These are phyloP conservation scores for Beauveria medogensis DNA, from an alignment of 2,329 filamentous ascomycete species.

Conservation along the genomic window DNA sequence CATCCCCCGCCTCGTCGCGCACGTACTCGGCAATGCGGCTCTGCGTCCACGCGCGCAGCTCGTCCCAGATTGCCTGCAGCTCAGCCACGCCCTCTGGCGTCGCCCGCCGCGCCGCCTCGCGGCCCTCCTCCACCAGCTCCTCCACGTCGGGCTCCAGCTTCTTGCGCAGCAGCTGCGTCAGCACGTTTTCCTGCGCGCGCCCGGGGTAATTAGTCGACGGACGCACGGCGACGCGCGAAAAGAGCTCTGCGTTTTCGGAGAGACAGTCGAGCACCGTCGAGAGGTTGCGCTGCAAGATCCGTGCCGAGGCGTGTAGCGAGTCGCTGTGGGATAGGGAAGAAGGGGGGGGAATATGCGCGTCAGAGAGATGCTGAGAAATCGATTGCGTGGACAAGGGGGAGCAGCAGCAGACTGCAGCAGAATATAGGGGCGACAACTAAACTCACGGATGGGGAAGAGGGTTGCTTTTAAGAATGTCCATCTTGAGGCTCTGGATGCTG, in stretches of 20 bases:
- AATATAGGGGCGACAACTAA: background rate
- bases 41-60: constrained; percentile 33
- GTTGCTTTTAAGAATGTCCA: constrained; percentile 52
- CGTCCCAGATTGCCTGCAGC: constrained; percentile 50
- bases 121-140: constrained; percentile 59
- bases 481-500: constrained; percentile 57
- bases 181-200: constrained; percentile 56
- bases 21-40: constrained; percentile 34
- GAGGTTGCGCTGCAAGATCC: constrained; percentile 65
- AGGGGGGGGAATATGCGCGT: too few species aligned
- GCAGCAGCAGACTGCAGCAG: background rate
- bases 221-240: constrained; percentile 63
- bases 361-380: background rate
- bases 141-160: constrained; percentile 75
- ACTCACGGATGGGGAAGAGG: constrained; percentile 60
- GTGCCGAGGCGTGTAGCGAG: constrained; percentile 63
- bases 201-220: constrained; percentile 69
- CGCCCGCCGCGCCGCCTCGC: constrained; percentile 34
- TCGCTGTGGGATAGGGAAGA: constrained; percentile 36
- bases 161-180: constrained; percentile 68
- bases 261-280: constrained; percentile 57
- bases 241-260: constrained; percentile 56
- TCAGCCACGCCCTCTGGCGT: constrained; percentile 35
- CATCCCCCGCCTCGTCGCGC: constrained; percentile 41
- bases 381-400: background rate